These are phyloP conservation scores for Monosporascus sp. DNA, from an alignment of 2,329 filamentous ascomycete species.

Conservation along the genomic window DNA sequence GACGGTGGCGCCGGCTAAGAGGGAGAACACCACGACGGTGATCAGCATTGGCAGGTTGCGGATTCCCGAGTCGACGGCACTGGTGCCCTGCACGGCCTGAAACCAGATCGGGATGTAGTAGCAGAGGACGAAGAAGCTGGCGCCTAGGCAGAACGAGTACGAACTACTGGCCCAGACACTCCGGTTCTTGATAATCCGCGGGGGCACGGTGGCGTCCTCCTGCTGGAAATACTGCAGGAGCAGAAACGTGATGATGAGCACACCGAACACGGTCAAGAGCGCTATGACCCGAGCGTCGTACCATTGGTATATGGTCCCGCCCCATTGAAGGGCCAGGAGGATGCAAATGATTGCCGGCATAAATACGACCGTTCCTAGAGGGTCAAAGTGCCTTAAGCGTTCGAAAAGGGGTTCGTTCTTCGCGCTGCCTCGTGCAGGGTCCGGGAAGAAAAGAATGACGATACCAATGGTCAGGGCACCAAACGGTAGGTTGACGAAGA, in stretches of 20 bases:
- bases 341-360: conserved; percentile 36
- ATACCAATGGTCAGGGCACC: conserved; percentile 21
- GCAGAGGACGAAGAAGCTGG: conserved; percentile 24
- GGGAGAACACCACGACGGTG: conserved; percentile 23
- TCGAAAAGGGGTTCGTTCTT: conserved; percentile 9
- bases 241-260: conserved; percentile 28
- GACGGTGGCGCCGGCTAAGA: conserved; percentile 22
- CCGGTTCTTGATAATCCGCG: conserved; percentile 32
- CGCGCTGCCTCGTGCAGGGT: conserved; percentile 4
- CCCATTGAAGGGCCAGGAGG: conserved; percentile 43
- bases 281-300: conserved; percentile 27
- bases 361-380: conserved; percentile 20
- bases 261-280: conserved; percentile 26
- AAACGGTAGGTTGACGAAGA: conserved; percentile 28
- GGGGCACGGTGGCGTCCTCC: conserved; percentile 35
- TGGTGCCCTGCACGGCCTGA: conserved; percentile 27
- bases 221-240: conserved; percentile 29
- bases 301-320: conserved; percentile 33
- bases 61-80: conserved; percentile 30
- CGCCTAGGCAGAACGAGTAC: conserved; percentile 30
- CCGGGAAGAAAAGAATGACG: conserved; percentile 21
- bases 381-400: conserved; percentile 21
- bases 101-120: conserved; percentile 30
- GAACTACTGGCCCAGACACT: conserved; percentile 26
- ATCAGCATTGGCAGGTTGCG: conserved; percentile 30